Conservation (phyloP, 805 yeast species). For the Metschnikowia bowlesiae region DNA sequence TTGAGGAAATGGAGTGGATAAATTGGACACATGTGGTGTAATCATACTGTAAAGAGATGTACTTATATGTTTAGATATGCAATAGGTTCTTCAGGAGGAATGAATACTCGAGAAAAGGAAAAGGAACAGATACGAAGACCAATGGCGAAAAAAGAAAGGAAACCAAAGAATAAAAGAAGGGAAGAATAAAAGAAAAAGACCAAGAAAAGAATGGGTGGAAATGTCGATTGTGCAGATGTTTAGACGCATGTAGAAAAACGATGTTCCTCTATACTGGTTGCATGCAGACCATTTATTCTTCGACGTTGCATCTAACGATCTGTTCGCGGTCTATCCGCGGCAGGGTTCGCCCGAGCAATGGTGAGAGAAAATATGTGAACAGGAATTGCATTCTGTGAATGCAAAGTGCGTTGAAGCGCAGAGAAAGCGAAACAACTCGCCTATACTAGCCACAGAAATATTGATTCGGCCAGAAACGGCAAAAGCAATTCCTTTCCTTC, state of each 20-base stretch:
- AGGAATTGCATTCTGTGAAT: not conserved
- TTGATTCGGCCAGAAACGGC: not conserved
- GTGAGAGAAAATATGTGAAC: not conserved
- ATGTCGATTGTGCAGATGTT: not conserved
- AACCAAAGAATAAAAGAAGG: not conserved
- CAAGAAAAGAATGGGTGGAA: not conserved
- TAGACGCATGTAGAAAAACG: not conserved
- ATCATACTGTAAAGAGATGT: not conserved
- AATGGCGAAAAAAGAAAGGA: not conserved
- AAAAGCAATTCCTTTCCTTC: not conserved
- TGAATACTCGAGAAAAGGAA: not conserved
- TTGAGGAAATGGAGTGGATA: not conserved
- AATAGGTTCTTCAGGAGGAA: not conserved
- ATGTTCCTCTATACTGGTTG: not conserved
- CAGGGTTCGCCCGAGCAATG: not conserved
- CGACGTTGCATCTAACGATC: conserved; percentile 1
- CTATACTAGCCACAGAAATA: not conserved
- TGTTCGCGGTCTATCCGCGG: not conserved
- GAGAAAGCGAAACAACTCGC: not conserved
- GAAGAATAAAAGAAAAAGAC: not conserved
- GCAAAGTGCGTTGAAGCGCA: not conserved
- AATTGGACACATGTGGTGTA: not conserved
- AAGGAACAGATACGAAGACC: not conserved
- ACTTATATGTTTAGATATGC: not conserved
- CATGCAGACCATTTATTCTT: not conserved